These are phyloP conservation scores for Colletotrichum siamense DNA, from an alignment of 2,329 filamentous ascomycete genomes.

Conservation along the genomic window DNA sequence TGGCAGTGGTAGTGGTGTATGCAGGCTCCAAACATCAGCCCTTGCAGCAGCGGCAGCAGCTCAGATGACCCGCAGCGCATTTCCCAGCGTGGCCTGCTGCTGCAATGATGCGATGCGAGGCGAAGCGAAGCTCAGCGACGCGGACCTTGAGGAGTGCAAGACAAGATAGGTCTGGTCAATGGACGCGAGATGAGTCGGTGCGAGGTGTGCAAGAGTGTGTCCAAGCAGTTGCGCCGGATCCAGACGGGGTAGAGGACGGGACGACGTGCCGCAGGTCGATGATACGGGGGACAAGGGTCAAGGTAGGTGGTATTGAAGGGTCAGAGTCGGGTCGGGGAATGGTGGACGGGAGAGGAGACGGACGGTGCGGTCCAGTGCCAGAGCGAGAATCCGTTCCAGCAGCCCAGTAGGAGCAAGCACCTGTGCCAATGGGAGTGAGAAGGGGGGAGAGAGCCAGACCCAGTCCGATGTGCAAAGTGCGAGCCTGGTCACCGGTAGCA, in stretches of 20 bases:
- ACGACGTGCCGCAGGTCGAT: conserved; percentile 22
- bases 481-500: neutral
- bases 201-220: conserved; percentile 2
- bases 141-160: neutral
- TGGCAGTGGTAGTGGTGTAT: conserved; percentile 5
- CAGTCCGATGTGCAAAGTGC: neutral
- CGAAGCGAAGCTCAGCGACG: conserved; percentile 5
- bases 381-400: neutral
- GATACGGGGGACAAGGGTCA: conserved; percentile 23
- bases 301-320: conserved; percentile 19
- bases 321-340: neutral
- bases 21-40: conserved; percentile 16
- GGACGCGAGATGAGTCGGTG: conserved; percentile 16
- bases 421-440: neutral
- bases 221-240: conserved; percentile 17
- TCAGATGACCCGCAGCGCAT: conserved; percentile 21
- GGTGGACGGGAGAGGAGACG: neutral
- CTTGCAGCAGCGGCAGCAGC: conserved; percentile 21
- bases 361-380: conserved; percentile 1
- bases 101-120: conserved; percentile 16
- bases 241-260: conserved; percentile 19
- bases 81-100: conserved; percentile 17
- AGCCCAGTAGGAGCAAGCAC: neutral
- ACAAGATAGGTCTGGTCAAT: conserved; percentile 15
- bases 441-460: neutral